Percentiles rank a stretch among this genome's conserved stretches.
These are phyloP conservation scores for Piromyces finnis DNA, from an alignment of 192 early-diverging fungal genomes.

Conservation along the genomic window DNA sequence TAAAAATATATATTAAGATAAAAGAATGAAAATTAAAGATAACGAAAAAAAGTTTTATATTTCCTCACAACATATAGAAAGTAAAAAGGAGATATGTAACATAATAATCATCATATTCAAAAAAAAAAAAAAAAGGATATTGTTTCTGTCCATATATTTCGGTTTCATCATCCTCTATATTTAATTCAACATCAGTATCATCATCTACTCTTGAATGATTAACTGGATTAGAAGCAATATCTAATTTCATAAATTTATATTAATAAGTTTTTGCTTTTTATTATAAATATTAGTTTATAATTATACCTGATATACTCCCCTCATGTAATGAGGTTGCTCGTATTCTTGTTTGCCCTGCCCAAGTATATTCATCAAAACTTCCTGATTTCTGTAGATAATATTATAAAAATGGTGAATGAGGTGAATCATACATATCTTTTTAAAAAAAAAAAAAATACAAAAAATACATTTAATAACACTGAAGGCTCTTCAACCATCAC, in stretches of 20 bases:
- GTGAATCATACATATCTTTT: no score
- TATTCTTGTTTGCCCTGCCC: conserved; percentile 63
- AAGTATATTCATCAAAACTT: conserved; percentile 56
- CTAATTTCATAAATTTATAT: no score
- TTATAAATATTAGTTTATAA: no score
- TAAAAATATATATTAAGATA: no score
- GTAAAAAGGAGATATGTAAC: no score
- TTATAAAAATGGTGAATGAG: no score
- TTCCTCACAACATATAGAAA: no score
- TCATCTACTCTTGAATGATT: conserved; percentile 18
- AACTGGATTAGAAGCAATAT: conserved; percentile 1
- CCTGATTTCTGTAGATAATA: background rate
- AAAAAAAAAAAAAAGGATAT: conserved; percentile 14
- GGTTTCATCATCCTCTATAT: conserved; percentile 66
- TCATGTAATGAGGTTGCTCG: conserved; percentile 64
- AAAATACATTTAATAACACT: background rate
- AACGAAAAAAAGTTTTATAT: no score
- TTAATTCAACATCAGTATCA: conserved; percentile 61
- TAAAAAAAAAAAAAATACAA: no score
- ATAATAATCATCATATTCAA: no score
- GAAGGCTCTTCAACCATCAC: conserved; percentile 1
- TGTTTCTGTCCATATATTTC: conserved; percentile 52
- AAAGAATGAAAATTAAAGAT: no score
- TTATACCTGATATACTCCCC: conserved; percentile 49
- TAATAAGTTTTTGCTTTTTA: no score